Base-by-base conservation (phyloP, 2,329 filamentous ascomycete species). In the Chrysoporthe cubensis region DNA sequence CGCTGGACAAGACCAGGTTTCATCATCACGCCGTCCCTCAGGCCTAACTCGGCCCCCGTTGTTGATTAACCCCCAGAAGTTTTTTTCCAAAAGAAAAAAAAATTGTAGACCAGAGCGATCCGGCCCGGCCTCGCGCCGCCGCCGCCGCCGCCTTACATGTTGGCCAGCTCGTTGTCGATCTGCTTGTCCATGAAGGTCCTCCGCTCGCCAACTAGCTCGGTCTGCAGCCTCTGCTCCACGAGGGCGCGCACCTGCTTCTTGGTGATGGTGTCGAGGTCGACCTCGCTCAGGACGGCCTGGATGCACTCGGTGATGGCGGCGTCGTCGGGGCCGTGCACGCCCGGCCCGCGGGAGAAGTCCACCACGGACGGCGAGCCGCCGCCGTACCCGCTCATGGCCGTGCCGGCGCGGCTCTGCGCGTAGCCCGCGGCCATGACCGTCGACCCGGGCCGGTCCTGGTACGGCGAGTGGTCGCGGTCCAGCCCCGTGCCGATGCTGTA, bases 171-270 rank as follows among this genome's bases (percentile, higher is more conserved):
- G 66, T 88, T 87, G 80, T 99, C 96, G 79, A 99, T 98, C 82
- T 94, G 92, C 73, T 90, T 87, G 81, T 97, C 95, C 82, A 98
- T 88, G 81, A 97, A 98, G 18, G 90, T 89, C 77, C 91, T 89
- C 78, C 93, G 90, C 79, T 97, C 94, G 32, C 94, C 94, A 0
- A 87, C 85, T 67, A 98, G 85, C 78, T 97, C 94, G 4, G 92
- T 95, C 82, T 97, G 95, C 70, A 99, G 81, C 74, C 94, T 88
- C 82, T 97, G 94, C 82, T 99, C 96, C 14, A 97, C 94, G 57
- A 98, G 85, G 3, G 92, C 94, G 62, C 92, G 87, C 66, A 96
- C 91, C 81, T 98, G 95, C 83, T 99, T 99, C 89, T 98, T 99
- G 7, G 96, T 99, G 60, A 98, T 93, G n/a, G 87, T 95, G 78